Conservation (phyloP, 352 stramenopile species). For the Globisporangium iwayamae region DNA sequence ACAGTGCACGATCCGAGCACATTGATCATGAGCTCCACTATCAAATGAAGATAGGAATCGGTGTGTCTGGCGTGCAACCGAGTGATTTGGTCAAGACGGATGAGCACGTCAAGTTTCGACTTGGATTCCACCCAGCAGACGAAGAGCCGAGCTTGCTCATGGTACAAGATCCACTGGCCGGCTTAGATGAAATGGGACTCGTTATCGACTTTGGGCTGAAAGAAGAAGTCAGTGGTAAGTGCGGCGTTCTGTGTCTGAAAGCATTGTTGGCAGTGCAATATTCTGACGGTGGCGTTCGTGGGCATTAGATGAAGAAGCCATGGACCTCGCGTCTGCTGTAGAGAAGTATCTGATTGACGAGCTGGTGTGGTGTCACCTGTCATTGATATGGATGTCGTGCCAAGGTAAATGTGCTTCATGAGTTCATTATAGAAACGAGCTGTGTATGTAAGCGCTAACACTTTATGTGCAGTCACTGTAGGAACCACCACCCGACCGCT, state of each 20-base stretch:
- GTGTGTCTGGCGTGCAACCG: background rate
- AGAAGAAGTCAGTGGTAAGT: slow-evolving; percentile 28
- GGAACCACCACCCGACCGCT: slow-evolving; percentile 9
- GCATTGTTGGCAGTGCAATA: background rate
- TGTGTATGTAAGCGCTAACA: slow-evolving; percentile 8
- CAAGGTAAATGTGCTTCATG: slow-evolving; percentile 27
- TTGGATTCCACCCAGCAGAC: slow-evolving; percentile 28
- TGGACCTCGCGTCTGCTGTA: slow-evolving; percentile 42
- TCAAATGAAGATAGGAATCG: slow-evolving; percentile 26
- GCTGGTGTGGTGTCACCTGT: slow-evolving; percentile 28
- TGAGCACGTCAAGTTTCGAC: slow-evolving; percentile 37
- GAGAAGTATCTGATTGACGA: slow-evolving; percentile 40
- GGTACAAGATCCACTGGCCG: slow-evolving; percentile 6
- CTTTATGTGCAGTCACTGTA: slow-evolving; percentile 10
- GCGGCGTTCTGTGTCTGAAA: background rate
- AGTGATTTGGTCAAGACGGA: background rate
- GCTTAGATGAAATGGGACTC: slow-evolving; percentile 23
- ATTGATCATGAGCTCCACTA: slow-evolving; percentile 38
- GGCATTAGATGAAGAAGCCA: slow-evolving; percentile 42
- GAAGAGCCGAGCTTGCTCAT: background rate
- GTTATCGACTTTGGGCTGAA: slow-evolving; percentile 31
- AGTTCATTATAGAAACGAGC: background rate
- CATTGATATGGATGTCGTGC: slow-evolving; percentile 31
- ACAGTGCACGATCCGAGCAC: slow-evolving; percentile 3
- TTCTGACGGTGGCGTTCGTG: background rate